Percentiles rank a stretch among this genome's conserved stretches.
Evolutionary conservation across 441 rosid species (phyloP).

Genomic region (Erysimum cheiri): DNA sequence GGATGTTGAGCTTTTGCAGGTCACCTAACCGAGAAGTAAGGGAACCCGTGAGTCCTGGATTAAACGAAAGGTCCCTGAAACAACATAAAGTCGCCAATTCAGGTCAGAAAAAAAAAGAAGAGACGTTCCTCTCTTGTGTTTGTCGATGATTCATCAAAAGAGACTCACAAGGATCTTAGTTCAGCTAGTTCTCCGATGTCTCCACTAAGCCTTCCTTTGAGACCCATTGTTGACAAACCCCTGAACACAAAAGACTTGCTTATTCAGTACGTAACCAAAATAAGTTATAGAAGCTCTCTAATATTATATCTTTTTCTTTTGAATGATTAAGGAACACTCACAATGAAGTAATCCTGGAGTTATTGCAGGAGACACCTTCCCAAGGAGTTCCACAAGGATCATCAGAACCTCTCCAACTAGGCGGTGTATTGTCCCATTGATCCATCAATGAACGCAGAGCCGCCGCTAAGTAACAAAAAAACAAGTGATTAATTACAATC

Average conservation of each 20-base stretch:
- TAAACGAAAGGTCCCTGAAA: slow-evolving; percentile 86
- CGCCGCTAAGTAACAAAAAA: slow-evolving; percentile 54
- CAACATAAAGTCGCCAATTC: not conserved
- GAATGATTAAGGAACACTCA: slow-evolving; percentile 48
- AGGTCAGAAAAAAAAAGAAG: not conserved
- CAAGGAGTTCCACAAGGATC: slow-evolving; percentile 90
- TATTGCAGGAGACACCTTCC: slow-evolving; percentile 85
- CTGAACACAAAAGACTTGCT: slow-evolving; percentile 46
- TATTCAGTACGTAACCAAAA: slow-evolving; percentile 17
- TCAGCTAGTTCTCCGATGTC: slow-evolving; percentile 83
- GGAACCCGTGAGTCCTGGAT: slow-evolving; percentile 72
- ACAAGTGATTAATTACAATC: not conserved
- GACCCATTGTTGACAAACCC: slow-evolving; percentile 78
- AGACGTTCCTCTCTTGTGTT: not conserved
- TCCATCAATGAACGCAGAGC: slow-evolving; percentile 75
- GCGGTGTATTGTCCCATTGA: slow-evolving; percentile 77
- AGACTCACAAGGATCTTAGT: slow-evolving; percentile 85
- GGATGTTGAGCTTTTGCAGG: slow-evolving; percentile 69
- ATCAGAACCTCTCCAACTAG: slow-evolving; percentile 68
- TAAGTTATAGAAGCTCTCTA: not conserved
- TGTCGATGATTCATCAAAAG: not conserved
- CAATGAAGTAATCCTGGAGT: slow-evolving; percentile 78
- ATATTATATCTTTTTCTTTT: not conserved
- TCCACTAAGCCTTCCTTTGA: slow-evolving; percentile 79
- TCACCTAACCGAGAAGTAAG: slow-evolving; percentile 79